phyloP scores from a whole-genome alignment of 441 rosid species.

The Raphanus hybrid region DNA sequence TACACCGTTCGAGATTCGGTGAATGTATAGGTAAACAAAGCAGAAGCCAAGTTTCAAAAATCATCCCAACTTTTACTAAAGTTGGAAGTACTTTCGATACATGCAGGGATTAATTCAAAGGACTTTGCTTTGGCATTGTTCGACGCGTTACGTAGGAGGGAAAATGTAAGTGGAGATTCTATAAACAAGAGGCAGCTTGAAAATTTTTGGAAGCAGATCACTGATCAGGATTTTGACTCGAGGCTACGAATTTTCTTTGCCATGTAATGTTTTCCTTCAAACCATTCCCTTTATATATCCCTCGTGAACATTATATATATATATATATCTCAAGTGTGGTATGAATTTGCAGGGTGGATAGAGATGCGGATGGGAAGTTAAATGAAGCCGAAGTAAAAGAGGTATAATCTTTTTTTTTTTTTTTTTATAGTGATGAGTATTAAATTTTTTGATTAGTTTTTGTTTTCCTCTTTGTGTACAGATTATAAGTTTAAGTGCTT shows the following conservation, averaged over 20 bases:
- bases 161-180: slow-evolving; percentile 45
- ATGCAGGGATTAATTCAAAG: slow-evolving; percentile 54
- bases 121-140: slow-evolving; percentile 59
- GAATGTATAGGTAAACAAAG: slow-evolving; percentile 55
- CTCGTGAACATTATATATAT: not conserved
- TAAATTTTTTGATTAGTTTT: no score
- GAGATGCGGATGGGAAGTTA: slow-evolving; percentile 62
- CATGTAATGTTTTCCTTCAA: slow-evolving; percentile 46
- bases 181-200: slow-evolving; percentile 45
- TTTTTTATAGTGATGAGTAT: not conserved
- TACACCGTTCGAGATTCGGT: slow-evolving; percentile 55
- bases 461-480: slow-evolving; percentile 11
- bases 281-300: not conserved
- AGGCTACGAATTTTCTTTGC: slow-evolving; percentile 66
- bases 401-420: slow-evolving; percentile 39
- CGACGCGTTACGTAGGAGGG: slow-evolving; percentile 50
- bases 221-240: slow-evolving; percentile 59
- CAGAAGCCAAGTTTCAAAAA: not conserved
- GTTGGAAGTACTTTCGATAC: not conserved
- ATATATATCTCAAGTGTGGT: not conserved
- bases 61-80: not conserved
- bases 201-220: slow-evolving; percentile 64
- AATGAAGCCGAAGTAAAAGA: slow-evolving; percentile 58
- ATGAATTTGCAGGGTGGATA: slow-evolving; percentile 59
- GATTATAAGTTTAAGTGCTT: slow-evolving; percentile 61